Base-by-base conservation (phyloP, 352 stramenopile species). In the Peronospora belbahrii region DNA sequence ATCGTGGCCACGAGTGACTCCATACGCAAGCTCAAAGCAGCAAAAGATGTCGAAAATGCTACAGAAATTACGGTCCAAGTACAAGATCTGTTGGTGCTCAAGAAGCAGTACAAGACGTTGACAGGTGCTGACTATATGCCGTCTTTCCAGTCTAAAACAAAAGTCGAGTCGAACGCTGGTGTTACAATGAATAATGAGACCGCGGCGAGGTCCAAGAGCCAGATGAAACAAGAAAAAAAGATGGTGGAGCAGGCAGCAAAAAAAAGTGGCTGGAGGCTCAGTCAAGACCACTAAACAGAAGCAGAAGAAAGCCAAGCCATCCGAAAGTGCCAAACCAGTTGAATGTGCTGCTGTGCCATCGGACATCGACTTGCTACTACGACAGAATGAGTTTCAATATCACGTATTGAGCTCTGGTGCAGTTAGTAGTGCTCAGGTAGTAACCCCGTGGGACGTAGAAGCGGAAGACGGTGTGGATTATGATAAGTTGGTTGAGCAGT, bases 401-500 rank as follows among this genome's bases (percentile, higher is more conserved):
- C 70, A 86, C 43, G 62, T 81, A 18, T 35, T 68, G 31, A 76
- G 59, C 50, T 73, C 74, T 14, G 67, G 67, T 15, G 62, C 64
- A 33, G 73, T 69, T 40, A 59, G 46, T 10, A 61, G 69, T 28
- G 83, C 65, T 0, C 90, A 97, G 68, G 60, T 88, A 3, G 83
- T 97, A 46, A 96, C 88, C 24, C 90, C 90, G 13, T 97, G 90
- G 90, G 88, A 95, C 31, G 88, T 97, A 13, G 86, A 97, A 39
- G 96, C 95, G 7, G 90, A 97, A 53, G 88, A 93, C 45, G 90
- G 87, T 41, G 97, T 99, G 39, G 96, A 99, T 74, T 99, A 99
- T 62, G 88, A 95, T 64, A 99, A 98, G 68, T 81, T 99, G 10
- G 96, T 99, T 18, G 82, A 97, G 24, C 76, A 97, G 50, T 99